A percentile compares a stretch with the other conserved stretches of the same genome.
phyloP scores from a whole-genome alignment of 345 rosid species.

The Murraya koenigii region DNA sequence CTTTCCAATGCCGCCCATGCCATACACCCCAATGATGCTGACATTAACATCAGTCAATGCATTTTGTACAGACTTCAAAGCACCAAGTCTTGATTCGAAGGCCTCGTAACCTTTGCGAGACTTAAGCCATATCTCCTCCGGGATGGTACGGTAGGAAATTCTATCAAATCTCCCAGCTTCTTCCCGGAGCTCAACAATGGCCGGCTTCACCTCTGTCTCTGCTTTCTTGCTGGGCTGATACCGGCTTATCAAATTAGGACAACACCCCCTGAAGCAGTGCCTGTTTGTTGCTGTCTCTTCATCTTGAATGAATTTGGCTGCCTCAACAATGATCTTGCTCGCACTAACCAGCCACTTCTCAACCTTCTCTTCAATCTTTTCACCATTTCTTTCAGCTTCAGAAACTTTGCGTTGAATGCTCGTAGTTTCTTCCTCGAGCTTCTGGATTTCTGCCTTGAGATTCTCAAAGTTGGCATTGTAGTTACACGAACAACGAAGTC shows the following conservation, averaged over 20 bases:
- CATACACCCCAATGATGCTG: conserved; percentile 18
- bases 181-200: background rate
- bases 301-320: background rate
- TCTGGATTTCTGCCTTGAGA: background rate
- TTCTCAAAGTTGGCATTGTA: too few relatives aligned
- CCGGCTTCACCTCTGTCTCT: background rate
- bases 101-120: background rate
- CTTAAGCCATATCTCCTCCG: background rate
- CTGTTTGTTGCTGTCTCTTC: background rate
- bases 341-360: background rate
- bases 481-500: background rate
- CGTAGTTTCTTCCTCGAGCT: background rate
- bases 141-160: background rate
- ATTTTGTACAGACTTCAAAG: background rate
- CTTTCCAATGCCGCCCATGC: conserved; percentile 25
- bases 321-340: background rate
- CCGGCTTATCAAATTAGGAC: background rate
- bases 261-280: conserved; percentile 6
- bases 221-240: conserved; percentile 17
- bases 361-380: conserved; percentile 2
- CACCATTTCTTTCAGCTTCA: conserved; percentile 1
- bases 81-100: conserved; percentile 19
- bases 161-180: background rate
- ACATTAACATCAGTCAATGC: background rate
- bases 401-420: background rate